phyloP scores from a whole-genome alignment of 2,329 filamentous ascomycete genomes.

The Plenodomus lindquistii region DNA sequence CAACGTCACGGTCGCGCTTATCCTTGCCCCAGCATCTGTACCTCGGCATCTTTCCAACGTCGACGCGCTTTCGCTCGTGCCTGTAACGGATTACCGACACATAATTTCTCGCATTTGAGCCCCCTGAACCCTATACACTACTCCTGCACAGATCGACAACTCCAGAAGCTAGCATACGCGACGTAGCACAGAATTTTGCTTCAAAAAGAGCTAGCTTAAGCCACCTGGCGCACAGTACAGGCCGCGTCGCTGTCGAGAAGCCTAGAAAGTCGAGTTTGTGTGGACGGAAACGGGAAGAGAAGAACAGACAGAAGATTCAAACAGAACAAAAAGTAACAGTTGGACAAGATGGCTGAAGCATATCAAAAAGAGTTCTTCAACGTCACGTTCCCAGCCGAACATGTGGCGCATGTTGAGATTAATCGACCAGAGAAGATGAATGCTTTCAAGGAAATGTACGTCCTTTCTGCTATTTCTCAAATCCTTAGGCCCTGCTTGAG shows the following conservation, averaged over 20 bases:
- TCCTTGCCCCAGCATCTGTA: not conserved
- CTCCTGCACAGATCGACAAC: not conserved
- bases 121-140: not conserved
- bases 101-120: not conserved
- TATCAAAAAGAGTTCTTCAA: conserved; percentile 69
- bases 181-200: too few relatives aligned
- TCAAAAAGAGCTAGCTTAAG: too few relatives aligned
- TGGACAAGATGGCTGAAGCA: conserved; percentile 28
- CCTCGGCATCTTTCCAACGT: not conserved
- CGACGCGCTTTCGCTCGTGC: not conserved
- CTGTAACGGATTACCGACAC: not conserved
- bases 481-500: not conserved
- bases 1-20: too few relatives aligned
- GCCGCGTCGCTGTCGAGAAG: too few relatives aligned
- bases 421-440: conserved; percentile 87
- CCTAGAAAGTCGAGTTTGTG: too few relatives aligned
- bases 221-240: too few relatives aligned
- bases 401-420: conserved; percentile 90
- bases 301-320: not conserved
- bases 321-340: not conserved
- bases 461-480: too few relatives aligned
- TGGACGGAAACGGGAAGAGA: not conserved
- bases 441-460: conserved; percentile 72
- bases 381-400: conserved; percentile 69
- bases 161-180: too few relatives aligned